Percentiles rank a stretch among this genome's conserved stretches.
Evolutionary conservation across 306 rosid species (phyloP).

Genomic region (Albizia julibrissin): DNA sequence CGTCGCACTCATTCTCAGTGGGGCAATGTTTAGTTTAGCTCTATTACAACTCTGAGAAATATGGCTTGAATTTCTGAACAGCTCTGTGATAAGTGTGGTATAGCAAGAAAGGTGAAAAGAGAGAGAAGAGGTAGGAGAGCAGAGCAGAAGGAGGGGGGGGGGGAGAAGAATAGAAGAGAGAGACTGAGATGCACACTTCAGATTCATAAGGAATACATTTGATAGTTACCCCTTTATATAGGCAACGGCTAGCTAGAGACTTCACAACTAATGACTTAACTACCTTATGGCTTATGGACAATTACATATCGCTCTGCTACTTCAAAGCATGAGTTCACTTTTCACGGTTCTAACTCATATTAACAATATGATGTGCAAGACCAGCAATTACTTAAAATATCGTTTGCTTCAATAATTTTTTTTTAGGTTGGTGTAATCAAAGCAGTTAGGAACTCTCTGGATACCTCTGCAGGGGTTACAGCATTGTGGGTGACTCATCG

Average conservation of each 20-base stretch:
- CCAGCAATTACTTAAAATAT: slow-evolving; percentile 27
- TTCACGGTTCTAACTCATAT: not conserved
- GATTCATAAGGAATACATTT: too few species aligned
- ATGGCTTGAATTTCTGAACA: not conserved
- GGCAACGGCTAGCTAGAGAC: too few species aligned
- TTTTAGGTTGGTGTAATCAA: slow-evolving; percentile 69
- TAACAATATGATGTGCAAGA: slow-evolving; percentile 5
- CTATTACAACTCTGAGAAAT: not conserved
- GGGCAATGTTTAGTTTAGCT: not conserved
- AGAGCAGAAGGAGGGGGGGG: too few species aligned
- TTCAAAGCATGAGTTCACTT: not conserved
- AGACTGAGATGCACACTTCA: too few species aligned
- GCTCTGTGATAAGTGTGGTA: too few species aligned
- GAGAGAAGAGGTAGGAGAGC: too few species aligned
- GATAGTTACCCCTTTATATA: too few species aligned
- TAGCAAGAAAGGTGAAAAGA: too few species aligned
- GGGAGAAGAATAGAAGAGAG: too few species aligned
- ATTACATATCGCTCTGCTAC: not conserved
- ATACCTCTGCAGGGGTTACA: slow-evolving; percentile 66
- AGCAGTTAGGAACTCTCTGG: slow-evolving; percentile 67
- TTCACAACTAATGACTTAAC: too few species aligned
- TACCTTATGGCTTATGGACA: too few species aligned
- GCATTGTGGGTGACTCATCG: slow-evolving; percentile 94
- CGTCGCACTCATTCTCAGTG: not conserved
- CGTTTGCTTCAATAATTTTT: slow-evolving; percentile 6